A percentile compares a stretch with the other conserved stretches of the same genome.
Conservation (phyloP, 805 yeast species). For the Spathaspora passalidarum region DNA sequence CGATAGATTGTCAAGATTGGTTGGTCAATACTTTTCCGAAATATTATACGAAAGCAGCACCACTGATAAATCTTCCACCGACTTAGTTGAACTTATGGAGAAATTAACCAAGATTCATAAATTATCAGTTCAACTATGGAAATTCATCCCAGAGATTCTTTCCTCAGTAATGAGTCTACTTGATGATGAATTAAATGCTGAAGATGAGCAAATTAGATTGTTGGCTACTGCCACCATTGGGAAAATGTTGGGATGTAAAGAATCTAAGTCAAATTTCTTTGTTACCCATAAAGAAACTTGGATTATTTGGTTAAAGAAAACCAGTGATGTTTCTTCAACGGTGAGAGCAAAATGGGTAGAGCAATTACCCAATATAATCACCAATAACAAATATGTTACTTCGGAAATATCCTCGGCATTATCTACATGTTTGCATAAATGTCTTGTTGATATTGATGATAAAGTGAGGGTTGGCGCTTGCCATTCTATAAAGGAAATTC, state of each 20-base stretch:
- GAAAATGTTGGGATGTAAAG: slow-evolving; percentile 43
- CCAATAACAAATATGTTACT: slow-evolving; percentile 41
- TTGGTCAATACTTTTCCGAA: slow-evolving; percentile 80
- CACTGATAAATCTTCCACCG: slow-evolving; percentile 8
- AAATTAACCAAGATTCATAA: slow-evolving; percentile 61
- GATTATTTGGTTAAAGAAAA: slow-evolving; percentile 70
- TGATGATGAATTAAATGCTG: slow-evolving; percentile 77
- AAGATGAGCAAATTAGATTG: slow-evolving; percentile 56
- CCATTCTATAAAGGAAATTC: slow-evolving; percentile 43
- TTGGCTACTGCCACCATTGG: slow-evolving; percentile 77
- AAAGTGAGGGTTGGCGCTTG: slow-evolving; percentile 61
- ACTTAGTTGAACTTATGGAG: slow-evolving; percentile 25
- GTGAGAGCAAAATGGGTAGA: slow-evolving; percentile 74
- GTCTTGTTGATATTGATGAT: slow-evolving; percentile 74
- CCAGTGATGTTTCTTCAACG: slow-evolving; percentile 60
- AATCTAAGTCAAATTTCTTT: slow-evolving; percentile 56
- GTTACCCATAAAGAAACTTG: slow-evolving; percentile 58
- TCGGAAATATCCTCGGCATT: slow-evolving; percentile 42
- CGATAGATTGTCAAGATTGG: slow-evolving; percentile 70
- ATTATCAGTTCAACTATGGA: slow-evolving; percentile 70
- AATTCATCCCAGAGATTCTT: slow-evolving; percentile 68
- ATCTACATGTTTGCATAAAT: slow-evolving; percentile 56
- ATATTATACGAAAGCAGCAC: slow-evolving; percentile 51
- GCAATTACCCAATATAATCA: slow-evolving; percentile 48
- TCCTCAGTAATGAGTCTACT: slow-evolving; percentile 73